A percentile compares a stretch with the other conserved stretches of the same genome.
Conservation (phyloP, 1,284 basidiomycete genomes). For the Leccinum fallax region DNA sequence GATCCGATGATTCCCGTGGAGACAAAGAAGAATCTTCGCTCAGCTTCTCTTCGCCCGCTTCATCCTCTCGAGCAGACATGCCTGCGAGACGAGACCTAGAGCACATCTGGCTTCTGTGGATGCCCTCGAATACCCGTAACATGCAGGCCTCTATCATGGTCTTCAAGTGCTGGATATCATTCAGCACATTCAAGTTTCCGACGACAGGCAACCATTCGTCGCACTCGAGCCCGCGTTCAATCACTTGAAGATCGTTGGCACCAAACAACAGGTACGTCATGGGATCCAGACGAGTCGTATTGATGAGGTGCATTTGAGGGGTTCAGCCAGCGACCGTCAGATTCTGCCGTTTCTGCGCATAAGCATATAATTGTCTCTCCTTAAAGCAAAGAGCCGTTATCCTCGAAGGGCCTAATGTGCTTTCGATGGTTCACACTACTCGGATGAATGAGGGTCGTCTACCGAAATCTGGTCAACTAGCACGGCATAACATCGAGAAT, state of each 20-base stretch:
- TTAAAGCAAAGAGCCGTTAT: slow-evolving; percentile 39
- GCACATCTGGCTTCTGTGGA: slow-evolving; percentile 52
- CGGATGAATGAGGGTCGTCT: slow-evolving; percentile 80
- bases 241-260: slow-evolving; percentile 75
- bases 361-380: slow-evolving; percentile 84
- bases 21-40: slow-evolving; percentile 55
- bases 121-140: slow-evolving; percentile 91
- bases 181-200: slow-evolving; percentile 77
- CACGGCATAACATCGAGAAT: slow-evolving; percentile 7
- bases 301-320: slow-evolving; percentile 74
- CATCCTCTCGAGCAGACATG: slow-evolving; percentile 52
- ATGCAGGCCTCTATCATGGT: slow-evolving; percentile 82
- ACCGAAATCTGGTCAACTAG: slow-evolving; percentile 14
- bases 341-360: slow-evolving; percentile 85
- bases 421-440: slow-evolving; percentile 86
- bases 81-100: slow-evolving; percentile 39
- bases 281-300: slow-evolving; percentile 87
- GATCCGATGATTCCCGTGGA: slow-evolving; percentile 67
- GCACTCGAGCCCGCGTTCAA: slow-evolving; percentile 75
- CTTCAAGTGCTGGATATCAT: slow-evolving; percentile 87
- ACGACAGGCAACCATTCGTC: slow-evolving; percentile 91
- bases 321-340: slow-evolving; percentile 51
- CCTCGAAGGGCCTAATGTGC: slow-evolving; percentile 48
- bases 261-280: slow-evolving; percentile 94
- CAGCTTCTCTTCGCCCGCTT: slow-evolving; percentile 59